Conservation (phyloP, 1,284 basidiomycete species). For the Irpex sp. region DNA sequence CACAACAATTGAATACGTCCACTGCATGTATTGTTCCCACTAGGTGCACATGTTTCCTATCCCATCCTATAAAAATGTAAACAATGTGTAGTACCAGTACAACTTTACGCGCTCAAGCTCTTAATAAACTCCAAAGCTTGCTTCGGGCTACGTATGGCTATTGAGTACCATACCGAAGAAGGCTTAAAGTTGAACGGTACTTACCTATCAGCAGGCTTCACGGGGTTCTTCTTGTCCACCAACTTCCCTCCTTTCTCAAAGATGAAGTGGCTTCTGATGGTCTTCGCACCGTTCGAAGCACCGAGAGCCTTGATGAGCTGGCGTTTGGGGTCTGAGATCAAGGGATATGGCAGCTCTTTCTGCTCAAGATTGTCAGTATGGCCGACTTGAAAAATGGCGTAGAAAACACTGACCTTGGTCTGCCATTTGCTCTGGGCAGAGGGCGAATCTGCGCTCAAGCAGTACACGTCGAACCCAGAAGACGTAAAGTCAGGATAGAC, state of each 20-base stretch:
- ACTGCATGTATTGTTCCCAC: no score
- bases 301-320: constrained; percentile 79
- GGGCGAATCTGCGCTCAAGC: constrained; percentile 82
- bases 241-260: constrained; percentile 88
- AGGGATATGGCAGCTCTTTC: constrained; percentile 80
- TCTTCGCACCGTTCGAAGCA: constrained; percentile 77
- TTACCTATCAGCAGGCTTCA: constrained; percentile 80
- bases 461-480: constrained; percentile 76
- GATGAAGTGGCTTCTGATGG: constrained; percentile 87
- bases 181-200: constrained; percentile 13
- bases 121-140: constrained; percentile 28
- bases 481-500: constrained; percentile 71
- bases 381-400: neutral
- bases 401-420: constrained; percentile 53
- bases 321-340: constrained; percentile 86
- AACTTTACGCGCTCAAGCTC: neutral
- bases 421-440: constrained; percentile 81
- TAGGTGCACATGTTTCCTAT: neutral
- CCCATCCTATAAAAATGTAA: no score
- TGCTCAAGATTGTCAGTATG: constrained; percentile 25
- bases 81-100: neutral
- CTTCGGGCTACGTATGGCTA: constrained; percentile 25
- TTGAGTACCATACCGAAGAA: neutral
- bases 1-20: no score
- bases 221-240: constrained; percentile 77